A percentile compares a stretch with the other conserved stretches of the same genome.
phyloP scores from a whole-genome alignment of 1,284 basidiomycete species.

The Takashimella koratensis region DNA sequence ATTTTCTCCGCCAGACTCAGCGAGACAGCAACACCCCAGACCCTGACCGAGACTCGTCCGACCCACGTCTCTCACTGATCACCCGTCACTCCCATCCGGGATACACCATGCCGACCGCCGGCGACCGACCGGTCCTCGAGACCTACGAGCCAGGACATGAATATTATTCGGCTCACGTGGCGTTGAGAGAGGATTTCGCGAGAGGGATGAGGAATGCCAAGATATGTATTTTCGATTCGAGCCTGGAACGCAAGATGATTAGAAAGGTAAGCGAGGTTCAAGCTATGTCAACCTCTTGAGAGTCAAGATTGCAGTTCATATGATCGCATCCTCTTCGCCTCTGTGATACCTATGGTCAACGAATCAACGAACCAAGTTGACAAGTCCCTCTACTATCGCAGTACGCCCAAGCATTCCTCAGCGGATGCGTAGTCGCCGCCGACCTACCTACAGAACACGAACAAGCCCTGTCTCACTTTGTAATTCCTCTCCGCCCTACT shows the following conservation, averaged over 20 bases:
- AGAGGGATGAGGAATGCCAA: conserved; percentile 40
- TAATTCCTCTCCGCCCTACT: conserved; percentile 37
- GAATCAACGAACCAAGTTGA: no score
- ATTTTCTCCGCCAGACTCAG: neutral
- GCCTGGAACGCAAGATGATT: conserved; percentile 48
- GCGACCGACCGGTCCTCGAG: conserved; percentile 28
- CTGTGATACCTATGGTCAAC: no score
- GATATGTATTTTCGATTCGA: conserved; percentile 49
- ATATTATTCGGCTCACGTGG: conserved; percentile 36
- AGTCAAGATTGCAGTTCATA: no score
- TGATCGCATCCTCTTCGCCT: no score
- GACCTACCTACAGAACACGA: conserved; percentile 48
- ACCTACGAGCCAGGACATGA: conserved; percentile 38
- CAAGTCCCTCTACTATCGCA: no score
- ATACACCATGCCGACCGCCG: neutral
- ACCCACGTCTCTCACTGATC: no score
- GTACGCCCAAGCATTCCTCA: conserved; percentile 46
- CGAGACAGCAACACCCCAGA: neutral
- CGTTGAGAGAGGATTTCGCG: conserved; percentile 41
- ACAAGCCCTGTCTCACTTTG: conserved; percentile 33
- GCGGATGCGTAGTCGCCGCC: conserved; percentile 46
- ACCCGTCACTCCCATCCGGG: neutral
- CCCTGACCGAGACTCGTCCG: no score
- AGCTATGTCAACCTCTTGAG: no score
- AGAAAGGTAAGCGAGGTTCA: conserved; percentile 39